Conservation (phyloP, 768 basidiomycete species). For the Serendipita indica region DNA sequence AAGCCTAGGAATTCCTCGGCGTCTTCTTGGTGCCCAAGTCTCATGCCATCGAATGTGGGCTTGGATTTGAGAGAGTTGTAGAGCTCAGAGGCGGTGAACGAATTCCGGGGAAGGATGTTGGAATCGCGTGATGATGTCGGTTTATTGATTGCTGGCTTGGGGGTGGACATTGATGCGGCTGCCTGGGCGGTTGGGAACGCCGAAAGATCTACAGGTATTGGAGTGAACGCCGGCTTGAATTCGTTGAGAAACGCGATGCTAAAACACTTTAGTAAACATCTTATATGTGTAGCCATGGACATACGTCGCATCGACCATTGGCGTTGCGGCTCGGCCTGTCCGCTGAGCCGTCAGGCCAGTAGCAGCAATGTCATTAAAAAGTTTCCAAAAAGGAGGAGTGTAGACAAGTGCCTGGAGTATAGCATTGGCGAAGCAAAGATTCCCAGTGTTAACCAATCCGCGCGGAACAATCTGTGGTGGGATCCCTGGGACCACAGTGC, state of each 20-base stretch:
- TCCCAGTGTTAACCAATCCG: conserved; percentile 85
- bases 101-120: conserved; percentile 28
- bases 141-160: conserved; percentile 19
- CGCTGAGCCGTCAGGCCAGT: conserved; percentile 18
- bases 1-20: conserved; percentile 99
- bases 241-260: conserved; percentile 24
- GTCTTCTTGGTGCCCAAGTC: conserved; percentile 92
- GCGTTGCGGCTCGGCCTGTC: not conserved
- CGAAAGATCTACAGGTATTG: not conserved
- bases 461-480: conserved; percentile 42
- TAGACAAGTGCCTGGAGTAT: conserved; percentile 84
- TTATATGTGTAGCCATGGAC: conserved; percentile 14
- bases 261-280: not conserved
- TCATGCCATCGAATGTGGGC: conserved; percentile 86
- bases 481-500: conserved; percentile 13
- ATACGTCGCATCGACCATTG: conserved; percentile 30
- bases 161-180: conserved; percentile 24
- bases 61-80: conserved; percentile 91
- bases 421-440: conserved; percentile 96
- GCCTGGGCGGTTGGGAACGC: conserved; percentile 14
- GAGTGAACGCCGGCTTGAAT: conserved; percentile 17
- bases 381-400: conserved; percentile 66
- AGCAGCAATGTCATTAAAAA: conserved; percentile 59
- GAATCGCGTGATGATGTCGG: conserved; percentile 14
- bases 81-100: conserved; percentile 72